A percentile compares a stretch with the other conserved stretches of the same genome.
Evolutionary conservation across 805 yeast genomes (phyloP).

Genomic region (Suhomyces tanzawaensis): DNA sequence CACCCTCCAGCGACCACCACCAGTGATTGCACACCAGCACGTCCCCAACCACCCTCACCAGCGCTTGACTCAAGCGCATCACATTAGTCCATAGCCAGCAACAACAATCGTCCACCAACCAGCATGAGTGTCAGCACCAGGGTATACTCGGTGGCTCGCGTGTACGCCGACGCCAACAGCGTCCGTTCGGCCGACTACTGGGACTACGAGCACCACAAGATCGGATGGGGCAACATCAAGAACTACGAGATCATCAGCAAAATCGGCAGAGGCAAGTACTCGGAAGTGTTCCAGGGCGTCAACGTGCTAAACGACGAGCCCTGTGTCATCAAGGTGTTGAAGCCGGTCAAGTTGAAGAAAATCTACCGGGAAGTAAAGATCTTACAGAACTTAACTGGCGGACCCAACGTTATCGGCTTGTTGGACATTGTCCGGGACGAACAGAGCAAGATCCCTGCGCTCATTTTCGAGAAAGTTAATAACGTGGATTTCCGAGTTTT

Average conservation of each 20-base stretch:
- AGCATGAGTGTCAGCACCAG: constrained; percentile 27
- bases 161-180: constrained; percentile 73
- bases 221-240: constrained; percentile 41
- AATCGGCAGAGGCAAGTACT: constrained; percentile 90
- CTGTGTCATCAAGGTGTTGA: constrained; percentile 84
- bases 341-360: constrained; percentile 91
- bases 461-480: constrained; percentile 79
- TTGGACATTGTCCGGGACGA: constrained; percentile 82
- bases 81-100: too few species aligned
- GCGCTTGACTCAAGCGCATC: too few species aligned
- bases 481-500: constrained; percentile 80
- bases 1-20: too few species aligned
- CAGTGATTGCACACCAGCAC: too few species aligned
- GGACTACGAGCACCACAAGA: constrained; percentile 71
- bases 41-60: too few species aligned
- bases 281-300: constrained; percentile 90
- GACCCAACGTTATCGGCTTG: constrained; percentile 76
- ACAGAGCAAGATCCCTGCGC: constrained; percentile 77
- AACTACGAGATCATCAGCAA: constrained; percentile 76
- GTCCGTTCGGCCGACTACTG: constrained; percentile 71
- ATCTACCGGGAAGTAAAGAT: constrained; percentile 87
- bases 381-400: constrained; percentile 78
- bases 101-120: too few species aligned
- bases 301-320: constrained; percentile 58
- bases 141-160: constrained; percentile 43